These are phyloP conservation scores for Guadua angustifolia DNA, from an alignment of 176 grass and related monocot species.

Conservation along the genomic window DNA sequence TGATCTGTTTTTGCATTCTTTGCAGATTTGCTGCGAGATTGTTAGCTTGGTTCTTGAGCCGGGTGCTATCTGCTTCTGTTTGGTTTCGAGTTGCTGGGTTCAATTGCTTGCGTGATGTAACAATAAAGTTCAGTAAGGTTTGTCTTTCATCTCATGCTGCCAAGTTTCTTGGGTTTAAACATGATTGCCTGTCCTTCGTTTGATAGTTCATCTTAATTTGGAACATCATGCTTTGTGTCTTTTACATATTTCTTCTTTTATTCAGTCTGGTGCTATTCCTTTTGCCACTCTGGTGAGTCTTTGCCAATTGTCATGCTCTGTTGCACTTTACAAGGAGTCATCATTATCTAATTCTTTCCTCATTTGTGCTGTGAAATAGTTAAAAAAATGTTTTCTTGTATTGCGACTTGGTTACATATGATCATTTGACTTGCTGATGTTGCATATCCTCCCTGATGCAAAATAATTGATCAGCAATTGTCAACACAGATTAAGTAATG, in stretches of 20 bases:
- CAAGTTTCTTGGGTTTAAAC: conserved; percentile 21
- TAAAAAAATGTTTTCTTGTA: conserved; percentile 6
- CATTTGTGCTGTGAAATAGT: conserved; percentile 4
- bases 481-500: background rate
- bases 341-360: conserved; percentile 17
- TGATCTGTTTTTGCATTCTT: conserved; percentile 35
- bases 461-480: conserved; percentile 5
- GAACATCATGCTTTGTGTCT: conserved; percentile 1
- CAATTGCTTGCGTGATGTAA: conserved; percentile 93
- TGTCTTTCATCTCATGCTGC: conserved; percentile 37
- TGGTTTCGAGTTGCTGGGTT: conserved; percentile 89
- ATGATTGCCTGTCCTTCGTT: conserved; percentile 8
- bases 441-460: conserved; percentile 11
- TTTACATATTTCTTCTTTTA: background rate
- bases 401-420: background rate
- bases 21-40: conserved; percentile 87
- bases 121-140: conserved; percentile 92
- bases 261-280: conserved; percentile 1
- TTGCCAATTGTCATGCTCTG: conserved; percentile 8
- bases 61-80: conserved; percentile 76
- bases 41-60: conserved; percentile 97
- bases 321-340: conserved; percentile 4
- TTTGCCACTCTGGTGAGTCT: conserved; percentile 4
- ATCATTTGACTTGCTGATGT: conserved; percentile 17
- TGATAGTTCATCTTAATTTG: conserved; percentile 34